Conservation (phyloP, 179 eudicot species). For the Spergularia azorica region DNA sequence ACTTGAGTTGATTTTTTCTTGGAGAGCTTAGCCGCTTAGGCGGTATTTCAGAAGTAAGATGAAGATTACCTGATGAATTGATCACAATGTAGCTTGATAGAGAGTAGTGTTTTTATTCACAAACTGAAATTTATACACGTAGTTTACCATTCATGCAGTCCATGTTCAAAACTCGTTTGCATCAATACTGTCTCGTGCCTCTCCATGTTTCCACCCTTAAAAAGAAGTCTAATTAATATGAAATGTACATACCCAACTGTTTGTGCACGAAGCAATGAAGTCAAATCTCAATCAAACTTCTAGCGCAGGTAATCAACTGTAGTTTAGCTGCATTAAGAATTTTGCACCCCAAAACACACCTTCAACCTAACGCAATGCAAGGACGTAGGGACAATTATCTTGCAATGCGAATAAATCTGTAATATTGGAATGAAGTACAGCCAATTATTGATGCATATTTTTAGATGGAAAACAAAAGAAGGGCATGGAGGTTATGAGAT, state of each 20-base stretch:
- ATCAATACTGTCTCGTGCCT: too few species aligned
- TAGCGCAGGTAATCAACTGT: not conserved
- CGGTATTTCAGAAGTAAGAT: too few species aligned
- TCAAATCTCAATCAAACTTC: not conserved
- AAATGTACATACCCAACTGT: not conserved
- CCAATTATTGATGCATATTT: constrained; percentile 5
- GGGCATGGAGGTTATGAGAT: constrained; percentile 16
- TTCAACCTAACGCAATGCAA: constrained; percentile 15
- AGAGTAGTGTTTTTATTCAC: too few species aligned
- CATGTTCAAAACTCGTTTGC: too few species aligned
- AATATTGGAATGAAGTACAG: not conserved
- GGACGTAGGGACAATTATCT: constrained; percentile 16
- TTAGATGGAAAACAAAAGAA: constrained; percentile 1
- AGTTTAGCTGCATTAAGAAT: not conserved
- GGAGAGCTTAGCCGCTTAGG: too few species aligned
- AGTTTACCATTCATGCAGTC: too few species aligned
- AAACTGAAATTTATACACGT: too few species aligned
- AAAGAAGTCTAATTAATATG: not conserved
- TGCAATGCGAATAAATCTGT: not conserved
- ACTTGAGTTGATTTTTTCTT: too few species aligned
- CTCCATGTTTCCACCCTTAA: too few species aligned
- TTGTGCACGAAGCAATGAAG: constrained; percentile 2
- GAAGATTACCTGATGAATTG: too few species aligned
- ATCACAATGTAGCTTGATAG: too few species aligned
- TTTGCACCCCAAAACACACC: not conserved